Evolutionary conservation across 2,329 filamentous ascomycete genomes (phyloP), one percentile per base, ranked within the genome.

Genomic region (Nothophoma quercina): DNA sequence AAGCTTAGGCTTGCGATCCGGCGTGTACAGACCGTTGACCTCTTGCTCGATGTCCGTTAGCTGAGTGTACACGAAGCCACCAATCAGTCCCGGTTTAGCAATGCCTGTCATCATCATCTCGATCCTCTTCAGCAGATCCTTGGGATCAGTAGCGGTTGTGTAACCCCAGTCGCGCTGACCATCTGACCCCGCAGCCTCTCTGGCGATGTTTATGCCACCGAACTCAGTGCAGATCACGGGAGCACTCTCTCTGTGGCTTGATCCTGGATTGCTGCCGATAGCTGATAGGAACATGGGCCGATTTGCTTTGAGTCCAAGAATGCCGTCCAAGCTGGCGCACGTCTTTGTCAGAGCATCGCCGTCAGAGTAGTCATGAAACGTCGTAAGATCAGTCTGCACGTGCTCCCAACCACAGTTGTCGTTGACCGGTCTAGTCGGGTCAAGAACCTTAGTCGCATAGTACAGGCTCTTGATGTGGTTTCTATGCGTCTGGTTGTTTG

Each of bases 391-490:
- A 0, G 83, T 86, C 9, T 78, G 62, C 5, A 88, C 85, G 57
- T 88, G 86, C 64, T 89, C 85, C 87, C 87, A 89, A 26, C 87
- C 87, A 59, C 86, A 89, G 70, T 89, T 89, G 69, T 89, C 86
- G 63, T 89, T 89, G 64, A 89, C 79, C 13, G 85, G 85, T 5
- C 87, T 75, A 0, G 83, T 87, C 1, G 83, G 78, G 58, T 89
- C 87, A 2, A 89, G 77, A 0, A 79, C 79, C 79, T 88, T 89
- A 8, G 87, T 89, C 51, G 82, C 67, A 61, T 85, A 85, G 66
- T 88, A 88, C 2, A 89, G 77, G 13, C 81, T 78, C 16, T 85
- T 81, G 39, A 89, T 80, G 61, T 89, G 87, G 62, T 88, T 82
- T 12, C 86, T 79, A 70, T 89, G 85, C 49, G 83, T 78, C 6